Percentiles rank a stretch among this genome's conserved stretches.
phyloP scores from a whole-genome alignment of 2,329 filamentous ascomycete genomes.

The Neospermospora avenae region DNA sequence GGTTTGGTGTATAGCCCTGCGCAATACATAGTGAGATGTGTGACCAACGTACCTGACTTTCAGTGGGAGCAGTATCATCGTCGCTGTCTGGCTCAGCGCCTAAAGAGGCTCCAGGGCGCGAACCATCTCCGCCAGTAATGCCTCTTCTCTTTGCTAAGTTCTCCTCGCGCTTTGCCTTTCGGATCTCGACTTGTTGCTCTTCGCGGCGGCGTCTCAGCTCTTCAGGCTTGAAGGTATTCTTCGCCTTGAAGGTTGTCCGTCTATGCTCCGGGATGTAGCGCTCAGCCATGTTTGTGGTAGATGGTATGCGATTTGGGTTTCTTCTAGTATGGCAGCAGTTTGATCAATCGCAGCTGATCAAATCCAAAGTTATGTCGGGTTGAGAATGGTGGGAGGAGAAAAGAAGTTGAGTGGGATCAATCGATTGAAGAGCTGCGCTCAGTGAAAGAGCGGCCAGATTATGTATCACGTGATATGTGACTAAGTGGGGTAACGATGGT shows the following conservation, averaged over 20 bases:
- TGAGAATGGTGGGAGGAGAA: constrained; percentile 8
- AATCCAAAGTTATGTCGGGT: constrained; percentile 16
- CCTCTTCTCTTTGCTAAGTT: constrained; percentile 98
- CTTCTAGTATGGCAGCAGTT: constrained; percentile 9
- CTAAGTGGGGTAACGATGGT: constrained; percentile 9
- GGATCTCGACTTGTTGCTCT: constrained; percentile 98
- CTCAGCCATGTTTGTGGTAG: constrained; percentile 71
- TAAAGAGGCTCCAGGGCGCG: constrained; percentile 75
- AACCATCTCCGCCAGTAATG: constrained; percentile 73
- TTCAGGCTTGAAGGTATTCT: constrained; percentile 98
- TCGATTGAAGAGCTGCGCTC: neutral
- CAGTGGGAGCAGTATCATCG: constrained; percentile 91
- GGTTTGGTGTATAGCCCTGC: neutral
- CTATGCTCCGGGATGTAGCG: constrained; percentile 99
- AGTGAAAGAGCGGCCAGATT: neutral
- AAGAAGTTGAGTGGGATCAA: constrained; percentile 20
- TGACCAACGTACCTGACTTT: constrained; percentile 77
- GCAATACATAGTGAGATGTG: constrained; percentile 5
- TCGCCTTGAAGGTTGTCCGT: constrained; percentile 98
- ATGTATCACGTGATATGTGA: constrained; percentile 18
- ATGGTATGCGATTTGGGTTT: constrained; percentile 12
- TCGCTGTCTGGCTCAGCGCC: constrained; percentile 93
- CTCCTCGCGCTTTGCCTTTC: constrained; percentile 97
- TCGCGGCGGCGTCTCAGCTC: constrained; percentile 97
- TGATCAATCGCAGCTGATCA: constrained; percentile 18